phyloP scores from a whole-genome alignment of 495 filamentous ascomycete genomes.

The Penicillium paxilli region DNA sequence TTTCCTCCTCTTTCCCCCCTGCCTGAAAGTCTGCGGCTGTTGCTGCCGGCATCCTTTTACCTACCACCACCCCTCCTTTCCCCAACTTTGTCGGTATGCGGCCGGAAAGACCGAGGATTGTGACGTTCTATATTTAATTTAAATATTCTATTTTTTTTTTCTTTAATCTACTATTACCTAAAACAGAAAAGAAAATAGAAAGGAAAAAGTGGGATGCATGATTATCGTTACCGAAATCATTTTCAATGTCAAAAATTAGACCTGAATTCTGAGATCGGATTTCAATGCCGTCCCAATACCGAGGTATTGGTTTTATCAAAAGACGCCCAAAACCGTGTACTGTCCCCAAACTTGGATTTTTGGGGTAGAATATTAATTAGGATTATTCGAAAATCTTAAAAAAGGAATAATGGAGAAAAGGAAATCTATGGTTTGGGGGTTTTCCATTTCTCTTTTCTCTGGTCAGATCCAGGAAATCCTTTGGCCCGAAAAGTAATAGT shows the following conservation, averaged over 20 bases:
- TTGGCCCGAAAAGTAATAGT: neutral
- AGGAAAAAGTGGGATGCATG: neutral
- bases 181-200: neutral
- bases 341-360: conserved; percentile 2
- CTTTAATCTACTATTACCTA: too few relatives aligned
- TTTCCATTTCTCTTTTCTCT: neutral
- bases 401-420: neutral
- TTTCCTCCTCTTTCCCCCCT: neutral
- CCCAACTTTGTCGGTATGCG: neutral
- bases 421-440: neutral
- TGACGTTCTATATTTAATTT: neutral
- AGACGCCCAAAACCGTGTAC: neutral
- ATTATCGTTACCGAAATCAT: neutral
- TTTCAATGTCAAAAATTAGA: neutral
- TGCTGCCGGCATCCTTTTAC: conserved; percentile 11
- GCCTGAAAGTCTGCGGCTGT: conserved; percentile 13
- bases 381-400: too few relatives aligned
- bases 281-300: neutral
- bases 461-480: neutral
- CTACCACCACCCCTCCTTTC: neutral
- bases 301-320: neutral
- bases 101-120: neutral
- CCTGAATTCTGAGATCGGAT: conserved; percentile 1
- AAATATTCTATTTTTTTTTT: neutral
- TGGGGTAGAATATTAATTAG: neutral